These are phyloP conservation scores for Ophiostoma quercus DNA, from an alignment of 2,329 filamentous ascomycete genomes.

Conservation along the genomic window DNA sequence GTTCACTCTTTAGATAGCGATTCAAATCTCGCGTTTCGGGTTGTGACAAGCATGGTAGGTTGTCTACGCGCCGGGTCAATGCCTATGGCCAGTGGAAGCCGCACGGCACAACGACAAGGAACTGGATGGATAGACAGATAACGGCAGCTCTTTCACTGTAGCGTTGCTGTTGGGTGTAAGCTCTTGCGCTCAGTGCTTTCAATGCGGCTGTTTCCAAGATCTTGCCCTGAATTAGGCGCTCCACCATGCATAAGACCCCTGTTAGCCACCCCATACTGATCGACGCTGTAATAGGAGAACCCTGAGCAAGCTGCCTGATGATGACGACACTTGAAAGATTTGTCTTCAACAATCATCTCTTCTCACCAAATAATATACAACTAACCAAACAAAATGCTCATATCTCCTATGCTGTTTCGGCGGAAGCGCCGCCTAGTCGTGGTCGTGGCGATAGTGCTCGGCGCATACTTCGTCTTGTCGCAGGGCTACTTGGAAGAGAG, in stretches of 20 bases:
- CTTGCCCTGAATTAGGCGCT: not conserved
- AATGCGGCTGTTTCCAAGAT: not conserved
- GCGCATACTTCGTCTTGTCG: slow-evolving; percentile 13
- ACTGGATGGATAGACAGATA: too few relatives aligned
- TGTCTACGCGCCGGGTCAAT: too few relatives aligned
- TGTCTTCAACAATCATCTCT: not conserved
- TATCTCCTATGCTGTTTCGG: slow-evolving; percentile 1
- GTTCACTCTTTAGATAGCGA: too few relatives aligned
- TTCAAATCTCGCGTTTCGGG: too few relatives aligned
- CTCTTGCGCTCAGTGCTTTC: not conserved
- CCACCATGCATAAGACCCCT: not conserved
- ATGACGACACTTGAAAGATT: not conserved
- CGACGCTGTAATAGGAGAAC: slow-evolving; percentile 2
- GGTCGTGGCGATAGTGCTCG: slow-evolving; percentile 13
- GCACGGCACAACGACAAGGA: too few relatives aligned
- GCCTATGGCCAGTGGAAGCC: too few relatives aligned
- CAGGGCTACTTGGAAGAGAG: not conserved
- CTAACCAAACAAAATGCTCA: not conserved
- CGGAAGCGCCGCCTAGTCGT: slow-evolving; percentile 21
- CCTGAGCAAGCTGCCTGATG: not conserved
- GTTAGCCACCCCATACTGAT: not conserved
- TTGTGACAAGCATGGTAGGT: too few relatives aligned
- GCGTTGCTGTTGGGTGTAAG: too few relatives aligned
- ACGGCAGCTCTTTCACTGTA: too few relatives aligned
- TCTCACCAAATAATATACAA: too few relatives aligned